Evolutionary conservation across 805 yeast genomes (phyloP).

Genomic region (Candida awuae): DNA sequence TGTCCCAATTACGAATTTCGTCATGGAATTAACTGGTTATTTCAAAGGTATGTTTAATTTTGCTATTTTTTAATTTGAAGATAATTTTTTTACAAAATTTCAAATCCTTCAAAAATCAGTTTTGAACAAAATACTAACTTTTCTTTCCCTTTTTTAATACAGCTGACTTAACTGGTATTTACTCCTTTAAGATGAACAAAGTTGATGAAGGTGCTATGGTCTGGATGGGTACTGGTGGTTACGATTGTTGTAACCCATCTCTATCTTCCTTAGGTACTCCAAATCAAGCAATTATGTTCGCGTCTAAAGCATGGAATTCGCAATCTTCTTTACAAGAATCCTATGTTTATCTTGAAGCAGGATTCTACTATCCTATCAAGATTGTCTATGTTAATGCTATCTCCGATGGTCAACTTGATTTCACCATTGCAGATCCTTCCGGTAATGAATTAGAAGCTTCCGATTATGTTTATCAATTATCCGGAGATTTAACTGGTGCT

Average conservation of each 20-base stretch:
- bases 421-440: conserved; percentile 11
- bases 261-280: conserved; percentile 5
- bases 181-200: conserved; percentile 16
- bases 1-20: conserved; percentile 10
- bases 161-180: conserved; percentile 27
- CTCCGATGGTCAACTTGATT: conserved; percentile 9
- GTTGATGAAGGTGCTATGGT: conserved; percentile 30
- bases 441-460: conserved; percentile 4
- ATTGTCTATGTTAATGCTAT: conserved; percentile 14
- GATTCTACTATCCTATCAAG: conserved; percentile 16
- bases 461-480: conserved; percentile 8
- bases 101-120: neutral
- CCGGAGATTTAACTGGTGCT: neutral
- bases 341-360: conserved; percentile 12
- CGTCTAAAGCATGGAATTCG: conserved; percentile 6
- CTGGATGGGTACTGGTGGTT: conserved; percentile 26
- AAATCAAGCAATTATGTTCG: conserved; percentile 8
- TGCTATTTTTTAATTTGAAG: conserved; percentile 3
- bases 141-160: conserved; percentile 1
- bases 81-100: no score
- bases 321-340: conserved; percentile 2
- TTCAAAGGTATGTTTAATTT: conserved; percentile 15
- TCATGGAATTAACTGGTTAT: conserved; percentile 15
- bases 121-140: conserved; percentile 2
- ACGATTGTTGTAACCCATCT: conserved; percentile 28